A percentile compares a stretch with the other conserved stretches of the same genome.
Conservation (phyloP, 2,329 filamentous ascomycete genomes). For the Colletotrichum sp. region DNA sequence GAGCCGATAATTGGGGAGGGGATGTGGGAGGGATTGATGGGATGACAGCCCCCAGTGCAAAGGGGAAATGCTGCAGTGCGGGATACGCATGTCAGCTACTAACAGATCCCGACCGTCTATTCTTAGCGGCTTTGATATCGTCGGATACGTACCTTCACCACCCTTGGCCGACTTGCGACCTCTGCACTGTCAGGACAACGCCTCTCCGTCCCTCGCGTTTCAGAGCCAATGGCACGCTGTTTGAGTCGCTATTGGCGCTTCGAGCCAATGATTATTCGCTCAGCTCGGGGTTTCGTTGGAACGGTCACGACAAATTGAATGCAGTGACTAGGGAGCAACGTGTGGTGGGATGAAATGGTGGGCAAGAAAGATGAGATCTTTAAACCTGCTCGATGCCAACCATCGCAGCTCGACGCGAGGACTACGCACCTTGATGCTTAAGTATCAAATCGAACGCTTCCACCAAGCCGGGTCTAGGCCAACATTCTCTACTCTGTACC, state of each 20-base stretch:
- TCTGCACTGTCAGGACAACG: constrained; percentile 4
- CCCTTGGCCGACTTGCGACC: constrained; percentile 1
- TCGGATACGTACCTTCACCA: not conserved
- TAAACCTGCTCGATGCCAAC: not conserved
- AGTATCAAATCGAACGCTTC: not conserved
- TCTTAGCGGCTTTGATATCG: constrained; percentile 6
- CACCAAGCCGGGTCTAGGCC: not conserved
- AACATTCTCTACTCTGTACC: not conserved
- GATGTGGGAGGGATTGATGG: not conserved
- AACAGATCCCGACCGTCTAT: not conserved
- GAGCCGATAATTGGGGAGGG: not conserved
- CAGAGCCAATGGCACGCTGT: constrained; percentile 6
- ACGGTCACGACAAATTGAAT: not conserved
- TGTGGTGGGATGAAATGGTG: not conserved
- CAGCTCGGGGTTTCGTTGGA: not conserved
- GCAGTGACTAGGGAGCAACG: not conserved
- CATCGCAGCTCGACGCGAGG: not conserved
- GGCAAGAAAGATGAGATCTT: not conserved
- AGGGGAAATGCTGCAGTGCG: not conserved
- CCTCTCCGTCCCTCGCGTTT: not conserved
- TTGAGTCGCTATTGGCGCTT: not conserved
- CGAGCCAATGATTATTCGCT: not conserved
- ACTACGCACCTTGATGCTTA: not conserved
- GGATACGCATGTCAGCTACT: constrained; percentile 3
- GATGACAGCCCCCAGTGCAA: constrained; percentile 1